These are phyloP conservation scores for Rubus idaeus DNA, from an alignment of 306 rosid genomes.

Conservation along the genomic window DNA sequence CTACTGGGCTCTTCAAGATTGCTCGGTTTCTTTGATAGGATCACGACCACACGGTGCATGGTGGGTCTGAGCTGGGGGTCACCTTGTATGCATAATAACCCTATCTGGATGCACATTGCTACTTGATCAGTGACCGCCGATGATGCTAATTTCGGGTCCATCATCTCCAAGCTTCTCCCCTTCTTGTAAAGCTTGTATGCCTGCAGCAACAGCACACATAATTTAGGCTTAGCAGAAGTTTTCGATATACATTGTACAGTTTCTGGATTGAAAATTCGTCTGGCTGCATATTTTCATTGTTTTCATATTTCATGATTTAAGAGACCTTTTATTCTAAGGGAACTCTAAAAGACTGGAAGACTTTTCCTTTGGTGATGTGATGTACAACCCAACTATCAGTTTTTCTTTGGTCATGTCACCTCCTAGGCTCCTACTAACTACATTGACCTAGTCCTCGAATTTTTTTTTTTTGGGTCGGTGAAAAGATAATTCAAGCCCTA, in stretches of 20 bases:
- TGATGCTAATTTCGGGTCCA: slow-evolving; percentile 57
- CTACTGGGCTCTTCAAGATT: slow-evolving; percentile 72
- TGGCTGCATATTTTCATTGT: not conserved
- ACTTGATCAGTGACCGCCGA: slow-evolving; percentile 58
- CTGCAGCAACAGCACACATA: slow-evolving; percentile 30
- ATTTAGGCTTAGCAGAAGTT: not conserved
- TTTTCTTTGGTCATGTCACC: slow-evolving; percentile 13
- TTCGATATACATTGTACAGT: not conserved
- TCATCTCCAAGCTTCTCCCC: slow-evolving; percentile 68
- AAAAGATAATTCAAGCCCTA: not conserved
- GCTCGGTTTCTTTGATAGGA: slow-evolving; percentile 65
- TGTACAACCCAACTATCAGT: not conserved
- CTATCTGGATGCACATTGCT: slow-evolving; percentile 49
- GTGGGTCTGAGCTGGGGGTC: slow-evolving; percentile 69
- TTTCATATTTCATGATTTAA: not conserved
- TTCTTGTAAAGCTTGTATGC: slow-evolving; percentile 84
- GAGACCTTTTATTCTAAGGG: not conserved
- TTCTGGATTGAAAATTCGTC: not conserved
- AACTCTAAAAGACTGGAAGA: not conserved
- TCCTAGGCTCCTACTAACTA: not conserved
- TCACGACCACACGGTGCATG: slow-evolving; percentile 78
- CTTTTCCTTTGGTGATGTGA: not conserved
- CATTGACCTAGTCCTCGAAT: not conserved
- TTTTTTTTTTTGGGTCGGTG: no score
- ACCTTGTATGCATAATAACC: slow-evolving; percentile 58